phyloP scores from a whole-genome alignment of 2,329 filamentous ascomycete species.

The Neophaeococcomyces aloes region DNA sequence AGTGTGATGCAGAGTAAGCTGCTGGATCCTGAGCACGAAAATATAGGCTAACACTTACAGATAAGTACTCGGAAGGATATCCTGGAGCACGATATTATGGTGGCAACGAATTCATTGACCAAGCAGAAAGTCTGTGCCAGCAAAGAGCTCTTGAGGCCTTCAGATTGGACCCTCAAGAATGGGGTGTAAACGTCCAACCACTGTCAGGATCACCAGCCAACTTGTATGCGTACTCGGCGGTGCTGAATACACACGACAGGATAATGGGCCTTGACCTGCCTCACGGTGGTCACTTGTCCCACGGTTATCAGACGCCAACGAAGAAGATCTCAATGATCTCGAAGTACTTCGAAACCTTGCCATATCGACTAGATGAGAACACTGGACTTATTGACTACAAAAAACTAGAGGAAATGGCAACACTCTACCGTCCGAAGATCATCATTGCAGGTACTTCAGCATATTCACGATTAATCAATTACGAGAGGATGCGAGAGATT shows the following conservation, averaged over 20 bases:
- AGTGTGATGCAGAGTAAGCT: conserved; percentile 68
- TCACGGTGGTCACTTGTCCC: conserved; percentile 89
- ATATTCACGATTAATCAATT: conserved; percentile 93
- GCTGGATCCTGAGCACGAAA: background rate
- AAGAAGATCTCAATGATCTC: conserved; percentile 97
- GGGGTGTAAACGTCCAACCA: conserved; percentile 81
- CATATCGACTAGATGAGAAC: conserved; percentile 80
- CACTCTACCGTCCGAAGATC: conserved; percentile 87
- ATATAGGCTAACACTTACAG: conserved; percentile 8
- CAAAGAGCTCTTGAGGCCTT: conserved; percentile 85
- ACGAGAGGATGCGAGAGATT: conserved; percentile 80
- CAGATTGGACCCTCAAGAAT: conserved; percentile 73
- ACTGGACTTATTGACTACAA: conserved; percentile 95
- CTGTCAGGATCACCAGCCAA: conserved; percentile 90
- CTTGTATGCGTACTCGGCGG: conserved; percentile 92
- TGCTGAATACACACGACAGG: conserved; percentile 85
- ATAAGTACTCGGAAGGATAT: conserved; percentile 99
- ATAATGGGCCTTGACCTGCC: conserved; percentile 96
- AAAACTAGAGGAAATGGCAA: conserved; percentile 74
- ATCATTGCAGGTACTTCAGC: conserved; percentile 91
- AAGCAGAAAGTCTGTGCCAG: conserved; percentile 93
- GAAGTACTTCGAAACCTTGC: conserved; percentile 97
- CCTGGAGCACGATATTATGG: conserved; percentile 98
- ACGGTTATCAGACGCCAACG: conserved; percentile 91
- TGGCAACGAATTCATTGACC: conserved; percentile 97